Conservation (phyloP, 2,329 filamentous ascomycete species). For the Zasmidium angulare region DNA sequence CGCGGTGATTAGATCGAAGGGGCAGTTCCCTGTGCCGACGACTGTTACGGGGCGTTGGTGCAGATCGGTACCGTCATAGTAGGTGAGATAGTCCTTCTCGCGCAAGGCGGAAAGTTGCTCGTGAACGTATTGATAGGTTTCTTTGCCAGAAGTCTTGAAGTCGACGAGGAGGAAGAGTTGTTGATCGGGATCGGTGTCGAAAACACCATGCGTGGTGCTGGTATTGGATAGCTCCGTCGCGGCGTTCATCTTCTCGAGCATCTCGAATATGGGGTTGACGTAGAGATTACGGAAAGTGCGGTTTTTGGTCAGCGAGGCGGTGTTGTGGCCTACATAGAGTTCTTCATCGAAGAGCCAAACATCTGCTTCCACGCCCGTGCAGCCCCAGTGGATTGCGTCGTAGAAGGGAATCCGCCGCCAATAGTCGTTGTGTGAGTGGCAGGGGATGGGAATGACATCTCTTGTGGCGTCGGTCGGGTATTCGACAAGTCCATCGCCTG, state of each 20-base stretch:
- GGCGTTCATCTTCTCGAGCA: slow-evolving; percentile 58
- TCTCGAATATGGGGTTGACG: slow-evolving; percentile 60
- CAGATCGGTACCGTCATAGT: slow-evolving; percentile 52
- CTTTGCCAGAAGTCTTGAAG: slow-evolving; percentile 60
- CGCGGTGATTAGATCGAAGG: slow-evolving; percentile 56
- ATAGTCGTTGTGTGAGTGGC: slow-evolving; percentile 72
- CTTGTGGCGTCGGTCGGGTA: slow-evolving; percentile 43
- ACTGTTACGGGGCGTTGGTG: slow-evolving; percentile 63
- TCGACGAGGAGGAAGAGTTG: slow-evolving; percentile 66
- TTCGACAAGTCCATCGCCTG: slow-evolving; percentile 34
- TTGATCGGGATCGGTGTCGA: slow-evolving; percentile 40
- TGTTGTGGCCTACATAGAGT: slow-evolving; percentile 65
- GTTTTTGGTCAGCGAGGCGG: slow-evolving; percentile 52
- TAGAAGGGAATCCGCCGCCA: slow-evolving; percentile 64
- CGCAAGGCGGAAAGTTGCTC: slow-evolving; percentile 60
- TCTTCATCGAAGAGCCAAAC: slow-evolving; percentile 61
- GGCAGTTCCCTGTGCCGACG: slow-evolving; percentile 66
- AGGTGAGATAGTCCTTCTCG: slow-evolving; percentile 52
- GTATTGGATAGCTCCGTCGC: slow-evolving; percentile 48
- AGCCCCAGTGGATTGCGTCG: slow-evolving; percentile 59
- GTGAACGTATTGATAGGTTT: slow-evolving; percentile 55
- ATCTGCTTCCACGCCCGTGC: slow-evolving; percentile 67
- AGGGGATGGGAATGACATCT: slow-evolving; percentile 54
- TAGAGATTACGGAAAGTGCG: slow-evolving; percentile 65
- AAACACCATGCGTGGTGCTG: slow-evolving; percentile 50